Conservation (phyloP, 177 flowering plant genomes). For the Vitis hybrid region DNA sequence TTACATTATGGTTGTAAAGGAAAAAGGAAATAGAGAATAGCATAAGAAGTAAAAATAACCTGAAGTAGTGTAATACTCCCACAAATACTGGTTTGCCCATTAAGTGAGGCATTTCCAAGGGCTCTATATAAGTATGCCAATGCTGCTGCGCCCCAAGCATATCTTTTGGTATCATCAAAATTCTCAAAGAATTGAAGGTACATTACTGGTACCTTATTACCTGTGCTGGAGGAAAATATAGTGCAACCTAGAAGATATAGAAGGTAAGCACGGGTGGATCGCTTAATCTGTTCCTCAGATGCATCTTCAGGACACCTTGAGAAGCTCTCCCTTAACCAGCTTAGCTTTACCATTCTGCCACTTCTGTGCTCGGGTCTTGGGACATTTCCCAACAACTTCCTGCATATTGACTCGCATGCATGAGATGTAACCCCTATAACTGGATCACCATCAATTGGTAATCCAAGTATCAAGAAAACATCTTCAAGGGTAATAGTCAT, state of each 20-base stretch:
- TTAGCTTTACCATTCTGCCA: conserved; percentile 5
- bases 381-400: neutral
- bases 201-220: conserved; percentile 5
- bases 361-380: neutral
- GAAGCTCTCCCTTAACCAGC: neutral
- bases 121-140: conserved; percentile 3
- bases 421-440: neutral
- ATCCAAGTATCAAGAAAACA: conserved; percentile 3
- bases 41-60: neutral
- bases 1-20: neutral
- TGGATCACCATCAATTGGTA: neutral
- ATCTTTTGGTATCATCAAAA: neutral
- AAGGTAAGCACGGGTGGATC: conserved; percentile 6
- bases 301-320: conserved; percentile 7
- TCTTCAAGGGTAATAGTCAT: conserved; percentile 6
- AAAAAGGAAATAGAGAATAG: neutral
- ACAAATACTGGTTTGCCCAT: conserved; percentile 3
- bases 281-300: neutral
- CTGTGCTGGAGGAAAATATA: conserved; percentile 4
- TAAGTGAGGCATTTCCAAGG: conserved; percentile 6
- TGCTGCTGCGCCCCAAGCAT: conserved; percentile 11
- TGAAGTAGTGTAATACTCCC: conserved; percentile 5
- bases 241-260: conserved; percentile 4
- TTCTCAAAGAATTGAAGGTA: conserved; percentile 4
- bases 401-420: neutral